Percentiles rank a stretch among this genome's conserved stretches.
These are phyloP conservation scores for Candida insectalens DNA, from an alignment of 805 yeast genomes.

Conservation along the genomic window DNA sequence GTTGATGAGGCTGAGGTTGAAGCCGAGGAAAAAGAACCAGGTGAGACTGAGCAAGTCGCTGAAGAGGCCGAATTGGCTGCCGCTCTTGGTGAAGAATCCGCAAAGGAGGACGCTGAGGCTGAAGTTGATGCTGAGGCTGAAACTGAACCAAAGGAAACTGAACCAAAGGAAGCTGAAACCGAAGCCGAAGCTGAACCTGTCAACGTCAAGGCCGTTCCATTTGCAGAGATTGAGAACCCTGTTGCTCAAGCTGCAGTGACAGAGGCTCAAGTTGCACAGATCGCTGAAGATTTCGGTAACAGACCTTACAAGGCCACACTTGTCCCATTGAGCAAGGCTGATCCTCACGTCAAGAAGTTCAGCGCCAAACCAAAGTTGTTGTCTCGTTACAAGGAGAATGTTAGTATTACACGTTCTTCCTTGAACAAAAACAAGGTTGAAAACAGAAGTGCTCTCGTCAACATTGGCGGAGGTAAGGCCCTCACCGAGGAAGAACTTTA, in stretches of 20 bases:
- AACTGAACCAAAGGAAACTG: slow-evolving; percentile 5
- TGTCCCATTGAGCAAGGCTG: slow-evolving; percentile 17
- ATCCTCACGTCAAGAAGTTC: slow-evolving; percentile 26
- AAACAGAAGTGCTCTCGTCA: slow-evolving; percentile 39
- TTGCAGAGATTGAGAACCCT: not conserved
- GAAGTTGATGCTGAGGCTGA: slow-evolving; percentile 6
- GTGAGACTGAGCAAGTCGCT: slow-evolving; percentile 3
- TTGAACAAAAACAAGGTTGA: slow-evolving; percentile 31
- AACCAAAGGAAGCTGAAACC: slow-evolving; percentile 10
- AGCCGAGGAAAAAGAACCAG: slow-evolving; percentile 5
- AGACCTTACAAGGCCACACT: slow-evolving; percentile 13
- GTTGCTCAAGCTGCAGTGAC: not conserved
- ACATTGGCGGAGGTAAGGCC: slow-evolving; percentile 44
- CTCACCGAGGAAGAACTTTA: slow-evolving; percentile 41
- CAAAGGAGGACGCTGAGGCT: slow-evolving; percentile 1
- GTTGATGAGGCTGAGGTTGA: slow-evolving; percentile 5
- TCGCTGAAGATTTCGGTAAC: slow-evolving; percentile 4
- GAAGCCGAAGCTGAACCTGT: too few relatives aligned
- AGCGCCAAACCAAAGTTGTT: slow-evolving; percentile 39
- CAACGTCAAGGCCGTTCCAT: not conserved
- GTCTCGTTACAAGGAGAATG: slow-evolving; percentile 38
- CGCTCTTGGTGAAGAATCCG: slow-evolving; percentile 7
- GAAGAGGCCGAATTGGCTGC: slow-evolving; percentile 7
- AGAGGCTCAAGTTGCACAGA: not conserved
- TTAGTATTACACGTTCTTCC: slow-evolving; percentile 36